Conservation (phyloP, 805 yeast species). For the Kodamaea hsintzibuensis region DNA sequence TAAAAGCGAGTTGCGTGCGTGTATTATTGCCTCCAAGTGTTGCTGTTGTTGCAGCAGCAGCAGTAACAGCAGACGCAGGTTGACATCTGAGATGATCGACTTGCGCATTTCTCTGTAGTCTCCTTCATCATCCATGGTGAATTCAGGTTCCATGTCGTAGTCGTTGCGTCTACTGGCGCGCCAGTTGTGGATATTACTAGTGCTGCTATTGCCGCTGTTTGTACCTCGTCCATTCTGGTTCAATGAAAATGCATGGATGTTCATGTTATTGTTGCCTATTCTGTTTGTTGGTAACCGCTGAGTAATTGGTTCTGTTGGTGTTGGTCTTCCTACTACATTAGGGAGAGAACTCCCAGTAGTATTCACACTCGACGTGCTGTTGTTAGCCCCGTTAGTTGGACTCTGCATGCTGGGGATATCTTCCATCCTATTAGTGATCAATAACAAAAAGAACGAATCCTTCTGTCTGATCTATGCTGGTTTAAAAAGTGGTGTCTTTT, state of each 20-base stretch:
- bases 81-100: conserved; percentile 26
- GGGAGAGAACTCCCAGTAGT: neutral
- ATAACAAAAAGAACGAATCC: too few species aligned
- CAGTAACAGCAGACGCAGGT: conserved; percentile 8
- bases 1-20: conserved; percentile 37
- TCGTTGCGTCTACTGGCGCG: conserved; percentile 1
- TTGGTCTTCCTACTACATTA: neutral
- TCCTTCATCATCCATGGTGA: conserved; percentile 34
- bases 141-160: conserved; percentile 18
- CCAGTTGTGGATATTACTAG: neutral
- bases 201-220: neutral
- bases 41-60: conserved; percentile 6
- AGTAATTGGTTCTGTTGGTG: neutral
- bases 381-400: neutral
- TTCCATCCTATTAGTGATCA: neutral
- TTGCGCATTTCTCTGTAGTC: conserved; percentile 38
- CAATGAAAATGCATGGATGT: neutral
- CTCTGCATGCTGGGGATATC: neutral
- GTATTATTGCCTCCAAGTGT: conserved; percentile 2
- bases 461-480: neutral
- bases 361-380: neutral
- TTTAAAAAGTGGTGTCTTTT: neutral
- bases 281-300: neutral
- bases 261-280: neutral
- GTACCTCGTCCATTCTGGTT: neutral